A percentile compares a stretch with the other conserved stretches of the same genome.
These are phyloP conservation scores for Fusarium sp. DNA, from an alignment of 2,329 filamentous ascomycete genomes.

Conservation along the genomic window DNA sequence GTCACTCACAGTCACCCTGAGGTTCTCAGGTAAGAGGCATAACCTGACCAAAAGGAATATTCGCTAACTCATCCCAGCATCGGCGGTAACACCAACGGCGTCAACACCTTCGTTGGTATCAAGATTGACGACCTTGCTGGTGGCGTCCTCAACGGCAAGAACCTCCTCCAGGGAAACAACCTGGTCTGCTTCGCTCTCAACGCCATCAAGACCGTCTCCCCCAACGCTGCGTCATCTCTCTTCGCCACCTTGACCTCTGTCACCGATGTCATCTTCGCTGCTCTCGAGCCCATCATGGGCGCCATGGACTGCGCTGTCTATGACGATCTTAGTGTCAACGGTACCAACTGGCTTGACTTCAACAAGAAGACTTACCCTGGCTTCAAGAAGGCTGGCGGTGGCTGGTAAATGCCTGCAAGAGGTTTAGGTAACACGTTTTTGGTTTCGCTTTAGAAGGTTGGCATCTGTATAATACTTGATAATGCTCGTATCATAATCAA, in stretches of 20 bases:
- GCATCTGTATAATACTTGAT: conserved; percentile 11
- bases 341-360: conserved; percentile 39
- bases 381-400: conserved; percentile 40
- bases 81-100: conserved; percentile 65
- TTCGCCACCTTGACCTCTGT: conserved; percentile 49
- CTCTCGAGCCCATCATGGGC: conserved; percentile 39
- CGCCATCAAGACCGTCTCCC: conserved; percentile 55
- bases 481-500: conserved; percentile 2
- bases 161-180: conserved; percentile 62
- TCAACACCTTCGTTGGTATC: conserved; percentile 64
- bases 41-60: fast-evolving
- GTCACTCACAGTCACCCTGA: conserved; percentile 56
- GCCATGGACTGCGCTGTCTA: conserved; percentile 34
- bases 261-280: conserved; percentile 33
- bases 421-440: not conserved
- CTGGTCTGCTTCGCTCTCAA: conserved; percentile 57
- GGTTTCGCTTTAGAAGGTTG: not conserved
- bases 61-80: conserved; percentile 49
- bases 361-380: conserved; percentile 39
- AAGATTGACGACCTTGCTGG: conserved; percentile 58
- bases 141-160: conserved; percentile 58
- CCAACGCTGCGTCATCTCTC: conserved; percentile 57
- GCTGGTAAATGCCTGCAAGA: conserved; percentile 18
- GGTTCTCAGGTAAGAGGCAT: conserved; percentile 47
- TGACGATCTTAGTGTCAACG: conserved; percentile 36